Evolutionary conservation across 2,329 filamentous ascomycete species (phyloP).

Genomic region (Colletotrichum simmondsii): DNA sequence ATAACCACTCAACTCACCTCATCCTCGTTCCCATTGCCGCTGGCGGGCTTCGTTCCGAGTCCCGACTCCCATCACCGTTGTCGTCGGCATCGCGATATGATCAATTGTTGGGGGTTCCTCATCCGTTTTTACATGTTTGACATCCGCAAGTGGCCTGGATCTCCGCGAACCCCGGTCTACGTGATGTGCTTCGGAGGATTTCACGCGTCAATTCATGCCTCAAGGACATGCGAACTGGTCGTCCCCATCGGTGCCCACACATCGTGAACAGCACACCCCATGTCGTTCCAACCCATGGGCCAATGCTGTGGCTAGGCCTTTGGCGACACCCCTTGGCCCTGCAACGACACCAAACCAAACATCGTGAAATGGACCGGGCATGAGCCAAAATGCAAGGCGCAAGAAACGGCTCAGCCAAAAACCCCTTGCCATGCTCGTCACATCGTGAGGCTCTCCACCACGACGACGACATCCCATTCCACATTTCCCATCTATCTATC

Average conservation of each 20-base stretch:
- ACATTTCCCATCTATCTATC: background rate
- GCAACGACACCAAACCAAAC: background rate
- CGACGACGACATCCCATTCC: background rate
- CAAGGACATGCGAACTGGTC: background rate
- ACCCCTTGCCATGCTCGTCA: background rate
- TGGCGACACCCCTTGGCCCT: background rate
- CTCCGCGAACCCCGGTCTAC: background rate
- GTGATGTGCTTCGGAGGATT: slow-evolving; percentile 4
- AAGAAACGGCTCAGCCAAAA: background rate
- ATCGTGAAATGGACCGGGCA: background rate
- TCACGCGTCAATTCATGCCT: background rate
- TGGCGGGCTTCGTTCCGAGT: background rate
- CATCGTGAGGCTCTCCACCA: slow-evolving; percentile 12
- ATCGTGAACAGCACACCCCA: background rate
- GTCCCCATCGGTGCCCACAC: background rate
- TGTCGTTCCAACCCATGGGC: background rate
- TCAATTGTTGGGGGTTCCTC: background rate
- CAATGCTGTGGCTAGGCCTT: background rate
- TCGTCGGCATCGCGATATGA: background rate
- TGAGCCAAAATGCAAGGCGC: background rate
- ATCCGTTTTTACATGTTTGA: background rate
- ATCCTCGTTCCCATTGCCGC: background rate
- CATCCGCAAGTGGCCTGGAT: background rate
- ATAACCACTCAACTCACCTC: background rate
- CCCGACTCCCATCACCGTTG: background rate